Percentiles rank a stretch among this genome's conserved stretches.
These are phyloP conservation scores for Chytriomyces confervae DNA, from an alignment of 192 early-diverging fungal genomes.

Conservation along the genomic window DNA sequence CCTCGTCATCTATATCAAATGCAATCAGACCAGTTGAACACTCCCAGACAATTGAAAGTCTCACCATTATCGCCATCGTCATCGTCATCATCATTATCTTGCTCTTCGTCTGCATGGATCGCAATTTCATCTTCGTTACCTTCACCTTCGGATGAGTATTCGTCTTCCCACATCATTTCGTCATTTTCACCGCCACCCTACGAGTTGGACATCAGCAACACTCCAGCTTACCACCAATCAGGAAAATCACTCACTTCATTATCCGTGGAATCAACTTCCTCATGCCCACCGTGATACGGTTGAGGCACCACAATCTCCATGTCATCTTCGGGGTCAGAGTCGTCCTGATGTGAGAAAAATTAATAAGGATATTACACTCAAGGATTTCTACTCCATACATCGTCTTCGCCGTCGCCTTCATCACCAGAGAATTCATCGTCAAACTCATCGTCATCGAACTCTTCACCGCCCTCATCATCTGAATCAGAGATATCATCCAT, in stretches of 20 bases:
- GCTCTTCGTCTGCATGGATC: constrained; percentile 58
- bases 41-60: constrained; percentile 12
- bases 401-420: constrained; percentile 64
- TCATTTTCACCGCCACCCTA: constrained; percentile 58
- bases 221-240: background rate
- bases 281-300: constrained; percentile 54
- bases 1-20: constrained; percentile 46
- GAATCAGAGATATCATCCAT: constrained; percentile 63
- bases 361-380: background rate
- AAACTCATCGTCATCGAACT: constrained; percentile 53
- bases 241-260: constrained; percentile 10
- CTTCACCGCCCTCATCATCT: constrained; percentile 67
- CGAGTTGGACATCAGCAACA: too few relatives aligned
- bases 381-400: constrained; percentile 14
- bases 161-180: constrained; percentile 41
- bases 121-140: constrained; percentile 62
- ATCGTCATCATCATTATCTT: constrained; percentile 48
- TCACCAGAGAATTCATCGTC: constrained; percentile 66
- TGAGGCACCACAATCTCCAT: constrained; percentile 64
- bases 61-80: constrained; percentile 38
- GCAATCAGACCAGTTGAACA: too few relatives aligned
- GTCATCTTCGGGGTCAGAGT: constrained; percentile 61
- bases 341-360: constrained; percentile 21
- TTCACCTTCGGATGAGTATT: constrained; percentile 53
- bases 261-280: constrained; percentile 44